phyloP scores from a whole-genome alignment of 1,284 basidiomycete species.

The Moesziomyces sp. region DNA sequence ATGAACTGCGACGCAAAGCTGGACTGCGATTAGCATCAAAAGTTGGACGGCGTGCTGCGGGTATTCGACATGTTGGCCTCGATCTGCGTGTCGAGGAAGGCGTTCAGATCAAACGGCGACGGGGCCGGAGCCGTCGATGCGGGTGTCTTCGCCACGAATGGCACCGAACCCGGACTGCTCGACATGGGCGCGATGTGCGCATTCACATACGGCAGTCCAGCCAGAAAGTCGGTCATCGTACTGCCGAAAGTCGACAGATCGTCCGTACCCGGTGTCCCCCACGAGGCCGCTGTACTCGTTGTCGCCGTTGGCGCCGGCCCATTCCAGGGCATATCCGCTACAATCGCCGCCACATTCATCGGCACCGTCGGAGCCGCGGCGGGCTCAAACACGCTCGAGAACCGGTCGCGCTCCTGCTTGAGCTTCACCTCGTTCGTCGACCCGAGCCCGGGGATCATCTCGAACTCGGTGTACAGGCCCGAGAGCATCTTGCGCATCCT shows the following conservation, averaged over 20 bases:
- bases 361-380: conserved; percentile 13
- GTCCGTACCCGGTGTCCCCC: conserved; percentile 29
- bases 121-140: conserved; percentile 10
- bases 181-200: conserved; percentile 2
- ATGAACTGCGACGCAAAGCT: conserved; percentile 2
- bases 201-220: conserved; percentile 28
- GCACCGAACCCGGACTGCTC: conserved; percentile 15
- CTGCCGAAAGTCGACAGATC: conserved; percentile 19
- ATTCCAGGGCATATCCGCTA: conserved; percentile 29
- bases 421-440: conserved; percentile 28
- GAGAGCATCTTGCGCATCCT: conserved; percentile 24
- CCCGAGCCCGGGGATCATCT: conserved; percentile 39
- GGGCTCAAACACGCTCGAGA: conserved; percentile 33
- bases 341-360: conserved; percentile 3
- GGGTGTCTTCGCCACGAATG: conserved; percentile 23
- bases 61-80: conserved; percentile 8
- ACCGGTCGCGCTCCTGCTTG: conserved; percentile 20
- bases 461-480: conserved; percentile 27
- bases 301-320: background rate
- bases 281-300: conserved; percentile 9
- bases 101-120: conserved; percentile 40
- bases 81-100: conserved; percentile 36
- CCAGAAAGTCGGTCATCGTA: conserved; percentile 30
- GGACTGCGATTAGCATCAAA: conserved; percentile 4
- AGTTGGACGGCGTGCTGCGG: conserved; percentile 10